A percentile compares a stretch with the other conserved stretches of the same genome.
Evolutionary conservation across 2,329 filamentous ascomycete species (phyloP).

Genomic region (Colletotrichum salicis): DNA sequence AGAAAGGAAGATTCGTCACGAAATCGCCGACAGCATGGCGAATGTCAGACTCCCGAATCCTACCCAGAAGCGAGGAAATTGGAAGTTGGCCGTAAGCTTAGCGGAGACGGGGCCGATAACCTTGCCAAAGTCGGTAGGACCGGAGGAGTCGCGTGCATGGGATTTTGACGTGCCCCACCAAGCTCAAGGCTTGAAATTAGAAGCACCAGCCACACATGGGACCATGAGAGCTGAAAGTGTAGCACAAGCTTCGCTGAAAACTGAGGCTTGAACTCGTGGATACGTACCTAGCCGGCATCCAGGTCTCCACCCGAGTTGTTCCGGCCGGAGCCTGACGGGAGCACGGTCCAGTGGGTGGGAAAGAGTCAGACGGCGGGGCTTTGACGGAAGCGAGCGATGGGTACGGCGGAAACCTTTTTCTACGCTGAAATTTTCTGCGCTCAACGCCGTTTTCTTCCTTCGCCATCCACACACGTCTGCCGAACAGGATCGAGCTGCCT

Average conservation of each 20-base stretch:
- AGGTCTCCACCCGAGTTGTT: constrained; percentile 14
- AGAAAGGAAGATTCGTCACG: not conserved
- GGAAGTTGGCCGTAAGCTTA: not conserved
- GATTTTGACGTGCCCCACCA: constrained; percentile 24
- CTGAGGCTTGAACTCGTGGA: too few species aligned
- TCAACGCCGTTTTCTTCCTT: not conserved
- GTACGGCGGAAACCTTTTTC: constrained; percentile 29
- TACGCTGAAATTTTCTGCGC: constrained; percentile 32
- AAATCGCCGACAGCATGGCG: not conserved
- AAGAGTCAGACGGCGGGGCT: constrained; percentile 21
- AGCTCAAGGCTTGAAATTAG: not conserved
- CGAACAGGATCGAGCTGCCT: constrained; percentile 26
- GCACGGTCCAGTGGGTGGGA: not conserved
- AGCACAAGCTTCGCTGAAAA: not conserved
- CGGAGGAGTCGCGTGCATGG: constrained; percentile 15
- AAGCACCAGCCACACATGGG: constrained; percentile 3
- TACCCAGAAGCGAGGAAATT: not conserved
- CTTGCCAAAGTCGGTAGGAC: constrained; percentile 3
- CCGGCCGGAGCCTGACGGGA: not conserved
- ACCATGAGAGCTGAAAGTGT: not conserved
- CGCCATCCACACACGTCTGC: constrained; percentile 33
- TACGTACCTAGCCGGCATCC: too few species aligned
- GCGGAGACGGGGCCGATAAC: not conserved
- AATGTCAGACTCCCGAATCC: not conserved
- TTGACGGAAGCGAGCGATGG: constrained; percentile 31